These are phyloP conservation scores for Gossypium sturtianum DNA, from an alignment of 345 rosid species.

Conservation along the genomic window DNA sequence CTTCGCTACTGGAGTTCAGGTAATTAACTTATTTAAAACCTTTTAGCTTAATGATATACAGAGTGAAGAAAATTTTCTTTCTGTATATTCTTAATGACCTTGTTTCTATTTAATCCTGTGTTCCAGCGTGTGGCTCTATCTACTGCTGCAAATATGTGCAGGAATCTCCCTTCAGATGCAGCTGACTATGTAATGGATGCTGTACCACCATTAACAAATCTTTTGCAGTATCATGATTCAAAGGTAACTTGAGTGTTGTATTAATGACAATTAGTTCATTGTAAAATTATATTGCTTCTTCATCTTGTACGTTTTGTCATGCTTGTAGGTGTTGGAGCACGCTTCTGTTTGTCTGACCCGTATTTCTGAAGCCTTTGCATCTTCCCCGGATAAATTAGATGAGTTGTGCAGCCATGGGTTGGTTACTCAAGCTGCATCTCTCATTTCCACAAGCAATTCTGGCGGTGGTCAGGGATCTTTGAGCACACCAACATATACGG, in stretches of 20 bases:
- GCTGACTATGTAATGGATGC: slow-evolving; percentile 99
- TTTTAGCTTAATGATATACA: neutral
- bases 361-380: slow-evolving; percentile 95
- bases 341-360: slow-evolving; percentile 97
- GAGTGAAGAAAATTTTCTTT: neutral
- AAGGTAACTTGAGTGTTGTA: slow-evolving; percentile 43
- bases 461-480: slow-evolving; percentile 97
- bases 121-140: slow-evolving; percentile 88
- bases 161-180: slow-evolving; percentile 98
- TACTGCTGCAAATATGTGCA: slow-evolving; percentile 99
- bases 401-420: slow-evolving; percentile 92
- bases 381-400: slow-evolving; percentile 82
- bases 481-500: slow-evolving; percentile 86
- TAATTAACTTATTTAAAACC: slow-evolving; percentile 14
- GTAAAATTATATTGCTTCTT: slow-evolving; percentile 1
- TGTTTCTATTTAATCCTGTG: neutral
- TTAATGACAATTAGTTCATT: neutral
- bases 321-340: slow-evolving; percentile 82
- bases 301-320: slow-evolving; percentile 9
- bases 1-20: slow-evolving; percentile 99
- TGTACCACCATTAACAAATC: slow-evolving; percentile 91
- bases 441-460: slow-evolving; percentile 80
- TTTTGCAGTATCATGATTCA: slow-evolving; percentile 91
- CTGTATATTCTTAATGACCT: neutral
- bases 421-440: slow-evolving; percentile 94